Percentiles rank a stretch among this genome's conserved stretches.
Conservation (phyloP, 805 yeast species). For the Metschnikowia similis region DNA sequence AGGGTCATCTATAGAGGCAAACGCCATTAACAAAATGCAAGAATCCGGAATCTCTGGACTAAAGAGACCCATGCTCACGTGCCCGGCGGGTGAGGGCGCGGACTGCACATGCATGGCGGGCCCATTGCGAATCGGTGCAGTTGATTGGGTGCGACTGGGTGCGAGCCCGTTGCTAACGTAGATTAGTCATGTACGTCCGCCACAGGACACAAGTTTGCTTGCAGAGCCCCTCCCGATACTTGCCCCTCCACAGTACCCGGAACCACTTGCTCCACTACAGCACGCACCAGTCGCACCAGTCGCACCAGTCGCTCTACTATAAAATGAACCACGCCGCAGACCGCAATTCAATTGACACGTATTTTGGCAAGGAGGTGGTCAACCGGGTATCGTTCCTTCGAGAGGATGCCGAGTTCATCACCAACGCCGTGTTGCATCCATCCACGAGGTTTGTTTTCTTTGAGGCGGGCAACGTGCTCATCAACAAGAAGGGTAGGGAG, state of each 20-base stretch:
- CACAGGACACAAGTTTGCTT: neutral
- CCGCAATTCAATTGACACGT: slow-evolving; percentile 16
- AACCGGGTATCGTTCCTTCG: slow-evolving; percentile 65
- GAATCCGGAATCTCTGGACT: neutral
- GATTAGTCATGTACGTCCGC: slow-evolving; percentile 1
- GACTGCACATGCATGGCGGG: neutral
- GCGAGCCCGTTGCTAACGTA: slow-evolving; percentile 2
- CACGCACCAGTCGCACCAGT: neutral
- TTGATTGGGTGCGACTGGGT: neutral
- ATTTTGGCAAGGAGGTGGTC: slow-evolving; percentile 49
- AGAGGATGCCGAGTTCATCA: slow-evolving; percentile 49
- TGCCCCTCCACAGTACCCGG: neutral
- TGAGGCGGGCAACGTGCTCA: slow-evolving; percentile 28
- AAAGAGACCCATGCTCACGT: neutral
- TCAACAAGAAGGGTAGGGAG: slow-evolving; percentile 22
- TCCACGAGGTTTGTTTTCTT: slow-evolving; percentile 49
- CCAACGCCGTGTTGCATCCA: slow-evolving; percentile 40
- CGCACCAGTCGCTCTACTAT: slow-evolving; percentile 3
- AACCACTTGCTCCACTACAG: slow-evolving; percentile 3
- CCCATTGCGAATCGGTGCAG: neutral
- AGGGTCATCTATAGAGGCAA: too few relatives aligned
- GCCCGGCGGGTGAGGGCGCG: neutral
- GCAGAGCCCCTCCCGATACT: neutral
- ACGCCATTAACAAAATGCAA: too few relatives aligned
- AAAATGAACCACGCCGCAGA: slow-evolving; percentile 10